Base-by-base conservation (phyloP, 805 yeast genomes). In the Clavispora vitiphila region DNA sequence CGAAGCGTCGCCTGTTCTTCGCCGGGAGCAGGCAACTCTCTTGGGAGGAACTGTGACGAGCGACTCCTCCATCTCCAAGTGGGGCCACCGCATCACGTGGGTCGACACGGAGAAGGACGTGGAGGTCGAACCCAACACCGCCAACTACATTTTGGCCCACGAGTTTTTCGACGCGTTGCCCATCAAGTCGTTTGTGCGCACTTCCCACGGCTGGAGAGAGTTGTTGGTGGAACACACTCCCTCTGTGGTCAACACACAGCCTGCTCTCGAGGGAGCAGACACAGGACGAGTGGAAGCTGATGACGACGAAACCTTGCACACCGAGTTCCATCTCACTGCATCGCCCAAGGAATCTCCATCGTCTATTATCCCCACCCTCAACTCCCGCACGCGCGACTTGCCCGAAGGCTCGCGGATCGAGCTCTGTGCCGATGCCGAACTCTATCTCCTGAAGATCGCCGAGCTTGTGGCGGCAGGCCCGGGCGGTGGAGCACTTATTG, bases 121-220 rank as follows among this genome's bases (percentile, higher is more conserved):
- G 4, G 37, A n/a, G n/a, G n/a, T n/a, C n/a, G n/a, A n/a, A n/a
- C n/a, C n/a, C n/a, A n/a, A n/a, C n/a, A n/a, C n/a, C 22, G 69
- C 86, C 34, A 83, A 84, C 44, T 86, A 77, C 56, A 69, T 85
- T 5, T 58, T 87, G 40, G 93, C 95, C 0, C 96, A 87, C 57
- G 96, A 87, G 59, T 87, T 87, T 54, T 87, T 83, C 56, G 96
- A 87, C 61, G 95, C 96, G 0, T 65, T 87, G 42, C 95, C 96
- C 0, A 80, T 87, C 19, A 80, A 82, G 48, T 76, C 81, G 48
- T 86, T 83, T 55, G 71, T 74, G 40, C 74, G 72, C 47, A 79
- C 83, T 0, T 67, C 69, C 14, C 61, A 78, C 12, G 91, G 91
- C 0, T 87, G 96, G 96, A 67, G 90, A 49, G 96, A 87, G 56